These are phyloP conservation scores for Cyberlindnera mycetangii DNA, from an alignment of 805 yeast genomes.

Conservation along the genomic window DNA sequence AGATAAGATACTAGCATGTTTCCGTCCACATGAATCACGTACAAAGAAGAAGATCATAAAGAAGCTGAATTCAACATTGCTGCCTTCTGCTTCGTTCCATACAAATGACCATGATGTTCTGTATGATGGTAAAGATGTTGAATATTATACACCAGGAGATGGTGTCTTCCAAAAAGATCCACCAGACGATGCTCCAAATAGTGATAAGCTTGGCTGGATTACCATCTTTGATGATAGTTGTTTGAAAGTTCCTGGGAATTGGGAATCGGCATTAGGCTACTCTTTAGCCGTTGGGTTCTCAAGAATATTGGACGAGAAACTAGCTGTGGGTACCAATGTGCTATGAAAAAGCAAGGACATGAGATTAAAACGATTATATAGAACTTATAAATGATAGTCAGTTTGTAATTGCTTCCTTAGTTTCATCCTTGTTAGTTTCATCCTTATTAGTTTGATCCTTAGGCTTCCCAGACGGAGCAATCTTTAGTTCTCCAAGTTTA, in stretches of 20 bases:
- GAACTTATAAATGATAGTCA: neutral
- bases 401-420: conserved; percentile 5
- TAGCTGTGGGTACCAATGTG: neutral
- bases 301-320: conserved; percentile 27
- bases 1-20: conserved; percentile 35
- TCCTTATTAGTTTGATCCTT: conserved; percentile 6
- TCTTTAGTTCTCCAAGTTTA: conserved; percentile 25
- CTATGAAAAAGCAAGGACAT: neutral
- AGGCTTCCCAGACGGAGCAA: conserved; percentile 19
- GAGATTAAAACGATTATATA: neutral
- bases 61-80: conserved; percentile 17
- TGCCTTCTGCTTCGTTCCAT: conserved; percentile 1
- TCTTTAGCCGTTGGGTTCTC: conserved; percentile 51
- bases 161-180: conserved; percentile 48
- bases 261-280: conserved; percentile 52
- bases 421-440: conserved; percentile 5
- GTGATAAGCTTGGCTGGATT: conserved; percentile 61
- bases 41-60: conserved; percentile 37
- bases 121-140: conserved; percentile 6
- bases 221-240: conserved; percentile 50
- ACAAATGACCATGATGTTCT: conserved; percentile 3
- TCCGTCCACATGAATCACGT: conserved; percentile 34
- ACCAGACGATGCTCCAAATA: conserved; percentile 59
- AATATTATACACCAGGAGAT: conserved; percentile 43
- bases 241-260: conserved; percentile 40